Evolutionary conservation across 768 basidiomycete genomes (phyloP).

Genomic region (Xerocomellus dryophilus): DNA sequence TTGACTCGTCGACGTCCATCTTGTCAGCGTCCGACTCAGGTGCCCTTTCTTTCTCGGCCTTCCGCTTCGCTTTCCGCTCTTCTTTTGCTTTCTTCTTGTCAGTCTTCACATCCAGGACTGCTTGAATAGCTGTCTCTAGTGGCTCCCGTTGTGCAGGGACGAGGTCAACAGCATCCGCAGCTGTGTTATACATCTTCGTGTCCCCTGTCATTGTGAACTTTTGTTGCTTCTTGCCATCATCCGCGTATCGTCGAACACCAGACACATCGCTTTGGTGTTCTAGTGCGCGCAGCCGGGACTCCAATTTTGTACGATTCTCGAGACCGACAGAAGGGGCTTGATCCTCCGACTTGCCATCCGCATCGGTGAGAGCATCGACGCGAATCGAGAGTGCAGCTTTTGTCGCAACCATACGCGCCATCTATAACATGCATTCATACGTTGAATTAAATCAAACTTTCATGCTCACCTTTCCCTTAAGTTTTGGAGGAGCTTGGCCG

Average conservation of each 20-base stretch:
- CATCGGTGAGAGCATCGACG: constrained; percentile 93
- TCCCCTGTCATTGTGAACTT: constrained; percentile 81
- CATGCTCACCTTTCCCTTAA: constrained; percentile 84
- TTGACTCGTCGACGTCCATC: constrained; percentile 45
- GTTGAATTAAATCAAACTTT: background rate
- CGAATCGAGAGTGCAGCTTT: constrained; percentile 97
- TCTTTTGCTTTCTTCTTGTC: constrained; percentile 83
- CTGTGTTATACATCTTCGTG: constrained; percentile 79
- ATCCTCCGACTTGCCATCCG: constrained; percentile 84
- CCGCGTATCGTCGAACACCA: constrained; percentile 64
- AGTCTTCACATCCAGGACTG: constrained; percentile 77
- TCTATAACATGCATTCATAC: constrained; percentile 42
- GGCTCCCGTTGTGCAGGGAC: constrained; percentile 85
- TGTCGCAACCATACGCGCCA: constrained; percentile 99
- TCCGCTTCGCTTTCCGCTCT: constrained; percentile 70
- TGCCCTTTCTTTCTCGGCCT: constrained; percentile 49
- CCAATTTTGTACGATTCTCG: constrained; percentile 92
- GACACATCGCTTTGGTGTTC: constrained; percentile 78
- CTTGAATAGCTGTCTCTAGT: constrained; percentile 70
- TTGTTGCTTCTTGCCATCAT: constrained; percentile 64
- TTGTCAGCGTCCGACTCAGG: constrained; percentile 34
- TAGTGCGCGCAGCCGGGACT: constrained; percentile 85
- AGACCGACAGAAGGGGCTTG: constrained; percentile 84
- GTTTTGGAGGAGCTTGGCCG: constrained; percentile 94
- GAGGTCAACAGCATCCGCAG: constrained; percentile 78